Conservation (phyloP, 2,329 filamentous ascomycete species). For the Aplosporella prunicola region DNA sequence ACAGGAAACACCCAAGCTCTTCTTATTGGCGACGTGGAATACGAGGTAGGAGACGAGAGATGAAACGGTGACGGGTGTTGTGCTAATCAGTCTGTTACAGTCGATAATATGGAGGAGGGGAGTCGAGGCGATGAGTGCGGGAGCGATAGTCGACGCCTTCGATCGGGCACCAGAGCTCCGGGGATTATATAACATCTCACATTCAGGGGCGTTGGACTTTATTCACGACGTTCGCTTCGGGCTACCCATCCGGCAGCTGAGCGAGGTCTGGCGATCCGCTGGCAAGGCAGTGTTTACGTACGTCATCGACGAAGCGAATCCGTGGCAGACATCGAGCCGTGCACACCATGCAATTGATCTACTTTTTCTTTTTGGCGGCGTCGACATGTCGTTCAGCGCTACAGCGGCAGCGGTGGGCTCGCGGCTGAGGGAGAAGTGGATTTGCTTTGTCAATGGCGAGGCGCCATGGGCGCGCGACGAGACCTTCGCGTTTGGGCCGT, state of each 20-base stretch:
- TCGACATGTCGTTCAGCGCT: constrained; percentile 29
- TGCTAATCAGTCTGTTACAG: constrained; percentile 18
- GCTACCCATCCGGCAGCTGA: constrained; percentile 18
- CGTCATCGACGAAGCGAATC: constrained; percentile 38
- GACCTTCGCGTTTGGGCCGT: constrained; percentile 33
- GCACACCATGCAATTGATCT: constrained; percentile 42
- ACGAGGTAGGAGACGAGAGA: constrained; percentile 20
- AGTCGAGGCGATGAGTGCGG: constrained; percentile 27
- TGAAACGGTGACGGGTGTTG: neutral
- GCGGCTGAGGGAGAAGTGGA: constrained; percentile 34
- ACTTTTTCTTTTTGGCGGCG: constrained; percentile 34
- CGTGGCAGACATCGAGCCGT: constrained; percentile 38
- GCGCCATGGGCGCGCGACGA: constrained; percentile 28
- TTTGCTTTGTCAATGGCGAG: constrained; percentile 28
- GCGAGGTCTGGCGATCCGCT: constrained; percentile 11
- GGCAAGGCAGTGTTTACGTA: constrained; percentile 30
- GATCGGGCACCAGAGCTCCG: constrained; percentile 22
- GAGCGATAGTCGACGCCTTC: constrained; percentile 28
- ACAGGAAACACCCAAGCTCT: constrained; percentile 27
- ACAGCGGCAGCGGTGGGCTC: constrained; percentile 25
- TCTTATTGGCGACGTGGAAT: constrained; percentile 36
- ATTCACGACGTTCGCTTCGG: constrained; percentile 27
- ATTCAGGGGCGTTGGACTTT: constrained; percentile 32
- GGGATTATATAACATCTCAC: constrained; percentile 33
- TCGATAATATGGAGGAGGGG: constrained; percentile 38